Percentiles rank a stretch among this genome's conserved stretches.
These are phyloP conservation scores for Mesotaenium endlicherianum DNA, from an alignment of 139 green algal genomes.

Conservation along the genomic window DNA sequence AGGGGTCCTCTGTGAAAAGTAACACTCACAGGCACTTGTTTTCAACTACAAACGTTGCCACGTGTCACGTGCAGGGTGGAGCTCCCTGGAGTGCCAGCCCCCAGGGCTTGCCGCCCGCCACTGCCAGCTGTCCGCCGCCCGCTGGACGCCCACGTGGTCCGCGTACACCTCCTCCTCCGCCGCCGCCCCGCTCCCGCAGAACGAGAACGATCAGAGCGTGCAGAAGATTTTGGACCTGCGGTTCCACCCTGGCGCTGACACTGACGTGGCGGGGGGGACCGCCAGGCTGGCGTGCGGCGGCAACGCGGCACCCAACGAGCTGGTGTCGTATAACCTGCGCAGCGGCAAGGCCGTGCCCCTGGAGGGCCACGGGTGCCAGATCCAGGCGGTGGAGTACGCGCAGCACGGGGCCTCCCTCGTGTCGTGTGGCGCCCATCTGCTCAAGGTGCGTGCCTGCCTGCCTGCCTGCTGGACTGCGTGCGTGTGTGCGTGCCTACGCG, in stretches of 20 bases:
- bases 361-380: neutral
- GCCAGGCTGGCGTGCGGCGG: neutral
- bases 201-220: neutral
- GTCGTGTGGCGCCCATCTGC: neutral
- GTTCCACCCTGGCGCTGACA: neutral
- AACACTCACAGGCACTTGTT: no score
- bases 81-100: no score
- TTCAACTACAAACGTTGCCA: no score
- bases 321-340: neutral
- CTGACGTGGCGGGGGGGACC: no score
- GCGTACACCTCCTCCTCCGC: neutral
- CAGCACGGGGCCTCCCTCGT: neutral
- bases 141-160: neutral
- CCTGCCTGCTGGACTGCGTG: no score
- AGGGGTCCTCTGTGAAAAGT: no score
- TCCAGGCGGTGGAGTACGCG: neutral
- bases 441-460: neutral
- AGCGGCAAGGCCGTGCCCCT: neutral
- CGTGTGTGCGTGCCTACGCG: no score
- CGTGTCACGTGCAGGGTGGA: no score
- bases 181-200: neutral
- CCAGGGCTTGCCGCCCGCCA: no score
- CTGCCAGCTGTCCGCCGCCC: no score
- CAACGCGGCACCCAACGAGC: neutral
- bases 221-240: neutral